These are phyloP conservation scores for Sugiyamaella lignohabitans DNA, from an alignment of 805 yeast species.

Conservation along the genomic window DNA sequence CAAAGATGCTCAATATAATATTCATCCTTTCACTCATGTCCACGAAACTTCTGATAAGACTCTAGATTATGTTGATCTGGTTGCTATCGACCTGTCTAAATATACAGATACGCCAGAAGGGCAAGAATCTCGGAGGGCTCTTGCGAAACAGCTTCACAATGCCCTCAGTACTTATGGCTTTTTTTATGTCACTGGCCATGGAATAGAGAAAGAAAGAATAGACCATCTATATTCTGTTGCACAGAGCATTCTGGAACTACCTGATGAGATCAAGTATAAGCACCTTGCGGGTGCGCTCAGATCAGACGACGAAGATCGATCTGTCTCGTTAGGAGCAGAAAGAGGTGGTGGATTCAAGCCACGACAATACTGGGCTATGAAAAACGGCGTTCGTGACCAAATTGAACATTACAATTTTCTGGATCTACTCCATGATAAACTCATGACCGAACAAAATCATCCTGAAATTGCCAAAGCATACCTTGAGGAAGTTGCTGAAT, in stretches of 20 bases:
- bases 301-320: slow-evolving; percentile 28
- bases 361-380: slow-evolving; percentile 43
- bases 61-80: slow-evolving; percentile 28
- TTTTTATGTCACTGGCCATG: slow-evolving; percentile 39
- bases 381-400: slow-evolving; percentile 39
- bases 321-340: slow-evolving; percentile 38
- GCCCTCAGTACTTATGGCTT: slow-evolving; percentile 41
- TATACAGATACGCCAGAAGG: slow-evolving; percentile 36
- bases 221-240: slow-evolving; percentile 37
- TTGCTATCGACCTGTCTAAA: slow-evolving; percentile 35
- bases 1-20: slow-evolving; percentile 26
- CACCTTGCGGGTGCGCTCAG: slow-evolving; percentile 38
- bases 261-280: slow-evolving; percentile 36
- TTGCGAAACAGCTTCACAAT: slow-evolving; percentile 37
- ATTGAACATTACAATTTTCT: slow-evolving; percentile 41
- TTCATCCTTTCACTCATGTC: slow-evolving; percentile 32
- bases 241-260: slow-evolving; percentile 37
- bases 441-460: slow-evolving; percentile 27
- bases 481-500: slow-evolving; percentile 36
- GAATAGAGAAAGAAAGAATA: slow-evolving; percentile 32
- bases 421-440: slow-evolving; percentile 35
- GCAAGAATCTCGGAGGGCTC: slow-evolving; percentile 26
- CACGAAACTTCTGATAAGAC: slow-evolving; percentile 19
- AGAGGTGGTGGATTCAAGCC: slow-evolving; percentile 46
- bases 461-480: slow-evolving; percentile 40